Conservation (phyloP, 169 alveolate species). For the Babesia ovata region DNA sequence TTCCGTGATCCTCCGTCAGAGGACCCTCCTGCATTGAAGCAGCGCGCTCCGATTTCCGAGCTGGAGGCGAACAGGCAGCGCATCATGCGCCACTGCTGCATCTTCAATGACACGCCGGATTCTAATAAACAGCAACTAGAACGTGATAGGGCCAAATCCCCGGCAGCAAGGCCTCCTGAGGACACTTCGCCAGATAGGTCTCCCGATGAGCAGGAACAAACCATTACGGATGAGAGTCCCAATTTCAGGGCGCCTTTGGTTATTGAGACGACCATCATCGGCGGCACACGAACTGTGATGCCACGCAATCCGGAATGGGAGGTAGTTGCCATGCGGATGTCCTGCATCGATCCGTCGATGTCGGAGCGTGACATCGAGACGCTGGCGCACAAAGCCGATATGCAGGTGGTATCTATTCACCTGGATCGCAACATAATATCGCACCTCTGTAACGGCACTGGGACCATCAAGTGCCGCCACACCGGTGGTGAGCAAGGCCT, state of each 20-base stretch:
- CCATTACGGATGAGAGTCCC: background rate
- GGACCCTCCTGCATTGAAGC: background rate
- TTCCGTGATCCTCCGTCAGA: background rate
- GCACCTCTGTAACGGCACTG: constrained; percentile 65
- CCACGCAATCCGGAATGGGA: constrained; percentile 16
- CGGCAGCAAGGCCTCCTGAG: background rate
- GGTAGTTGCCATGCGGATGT: constrained; percentile 30
- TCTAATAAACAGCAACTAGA: background rate
- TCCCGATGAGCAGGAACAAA: background rate
- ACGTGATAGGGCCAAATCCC: background rate
- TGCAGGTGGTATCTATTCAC: constrained; percentile 29
- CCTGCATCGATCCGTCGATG: constrained; percentile 33
- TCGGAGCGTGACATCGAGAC: constrained; percentile 38
- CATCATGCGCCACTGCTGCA: constrained; percentile 37
- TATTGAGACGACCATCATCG: constrained; percentile 26
- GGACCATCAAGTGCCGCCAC: constrained; percentile 45
- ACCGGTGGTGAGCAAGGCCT: constrained; percentile 30
- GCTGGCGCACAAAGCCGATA: constrained; percentile 31
- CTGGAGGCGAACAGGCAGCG: constrained; percentile 40
- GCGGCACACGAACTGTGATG: constrained; percentile 10
- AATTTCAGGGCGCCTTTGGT: background rate
- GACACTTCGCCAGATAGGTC: background rate
- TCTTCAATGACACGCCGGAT: constrained; percentile 24
- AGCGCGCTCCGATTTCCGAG: background rate
- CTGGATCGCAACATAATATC: constrained; percentile 57